Percentiles rank a stretch among this genome's conserved stretches.
phyloP scores from a whole-genome alignment of 805 yeast genomes.

The Ogataea corticis region DNA sequence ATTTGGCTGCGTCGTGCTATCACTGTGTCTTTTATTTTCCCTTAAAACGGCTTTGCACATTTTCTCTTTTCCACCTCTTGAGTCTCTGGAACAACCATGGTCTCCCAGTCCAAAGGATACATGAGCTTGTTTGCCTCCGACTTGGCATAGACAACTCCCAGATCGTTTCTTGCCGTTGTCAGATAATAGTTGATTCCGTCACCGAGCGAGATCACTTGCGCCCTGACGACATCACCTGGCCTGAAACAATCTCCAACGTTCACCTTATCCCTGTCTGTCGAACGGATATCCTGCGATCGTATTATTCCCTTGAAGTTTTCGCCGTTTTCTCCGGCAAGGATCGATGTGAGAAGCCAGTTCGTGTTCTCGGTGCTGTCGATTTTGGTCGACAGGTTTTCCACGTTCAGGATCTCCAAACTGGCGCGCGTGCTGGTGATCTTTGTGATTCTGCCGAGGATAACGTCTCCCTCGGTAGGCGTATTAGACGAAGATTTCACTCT shows the following conservation, averaged over 20 bases:
- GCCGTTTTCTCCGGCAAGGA: conserved; percentile 67
- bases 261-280: conserved; percentile 88
- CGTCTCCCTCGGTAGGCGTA: conserved; percentile 81
- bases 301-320: conserved; percentile 87
- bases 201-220: conserved; percentile 81
- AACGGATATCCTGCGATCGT: conserved; percentile 83
- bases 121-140: conserved; percentile 69
- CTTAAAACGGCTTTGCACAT: conserved; percentile 83
- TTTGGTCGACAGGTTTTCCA: conserved; percentile 46
- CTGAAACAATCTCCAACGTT: conserved; percentile 74
- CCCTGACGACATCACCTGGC: conserved; percentile 93
- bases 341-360: conserved; percentile 35
- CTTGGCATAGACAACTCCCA: conserved; percentile 91
- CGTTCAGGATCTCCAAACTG: conserved; percentile 64
- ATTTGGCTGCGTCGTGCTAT: too few species aligned
- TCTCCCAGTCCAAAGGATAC: conserved; percentile 95
- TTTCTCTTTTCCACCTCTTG: conserved; percentile 80
- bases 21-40: too few species aligned
- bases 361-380: conserved; percentile 6
- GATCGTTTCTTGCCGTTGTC: conserved; percentile 84
- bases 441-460: conserved; percentile 74
- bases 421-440: conserved; percentile 71
- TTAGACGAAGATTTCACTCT: conserved; percentile 33
- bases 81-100: conserved; percentile 77
- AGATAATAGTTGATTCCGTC: conserved; percentile 91